phyloP scores from a whole-genome alignment of 2,329 filamentous ascomycete genomes.

The Chrysoporthe cubensis region DNA sequence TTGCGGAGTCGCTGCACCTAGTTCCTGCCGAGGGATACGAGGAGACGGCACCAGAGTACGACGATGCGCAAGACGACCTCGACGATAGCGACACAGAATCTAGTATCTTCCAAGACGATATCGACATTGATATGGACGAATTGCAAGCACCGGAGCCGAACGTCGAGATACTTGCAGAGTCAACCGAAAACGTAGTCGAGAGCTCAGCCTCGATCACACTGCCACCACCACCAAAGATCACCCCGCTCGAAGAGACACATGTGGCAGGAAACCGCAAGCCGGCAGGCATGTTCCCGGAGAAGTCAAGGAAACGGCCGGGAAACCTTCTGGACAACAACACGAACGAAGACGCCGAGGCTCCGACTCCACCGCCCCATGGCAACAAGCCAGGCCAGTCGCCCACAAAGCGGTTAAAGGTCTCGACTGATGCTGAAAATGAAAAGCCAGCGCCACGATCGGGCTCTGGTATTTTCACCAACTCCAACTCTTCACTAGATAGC shows the following conservation, averaged over 20 bases:
- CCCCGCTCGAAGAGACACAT: constrained; percentile 56
- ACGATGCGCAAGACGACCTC: constrained; percentile 34
- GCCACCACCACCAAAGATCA: constrained; percentile 51
- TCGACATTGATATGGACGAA: constrained; percentile 46
- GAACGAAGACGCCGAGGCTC: constrained; percentile 42
- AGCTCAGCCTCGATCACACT: constrained; percentile 44
- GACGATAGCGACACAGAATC: constrained; percentile 44
- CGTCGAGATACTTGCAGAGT: constrained; percentile 50
- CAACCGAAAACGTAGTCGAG: constrained; percentile 27
- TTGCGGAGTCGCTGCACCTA: constrained; percentile 45
- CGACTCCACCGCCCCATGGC: constrained; percentile 40
- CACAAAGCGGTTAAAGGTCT: constrained; percentile 36
- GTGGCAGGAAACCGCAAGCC: constrained; percentile 53
- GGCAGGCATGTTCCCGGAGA: constrained; percentile 52
- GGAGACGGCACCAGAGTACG: constrained; percentile 35
- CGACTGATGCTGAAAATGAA: constrained; percentile 21
- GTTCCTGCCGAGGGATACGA: constrained; percentile 43
- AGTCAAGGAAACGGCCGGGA: constrained; percentile 38
- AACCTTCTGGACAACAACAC: constrained; percentile 54
- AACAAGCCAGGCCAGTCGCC: constrained; percentile 39
- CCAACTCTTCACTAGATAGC: constrained; percentile 35
- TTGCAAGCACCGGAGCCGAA: constrained; percentile 48
- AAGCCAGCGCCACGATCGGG: constrained; percentile 26
- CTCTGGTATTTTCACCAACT: constrained; percentile 30
- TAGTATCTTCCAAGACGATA: constrained; percentile 51